These are phyloP conservation scores for Daedaleopsis nitida DNA, from an alignment of 768 basidiomycete genomes.

Conservation along the genomic window DNA sequence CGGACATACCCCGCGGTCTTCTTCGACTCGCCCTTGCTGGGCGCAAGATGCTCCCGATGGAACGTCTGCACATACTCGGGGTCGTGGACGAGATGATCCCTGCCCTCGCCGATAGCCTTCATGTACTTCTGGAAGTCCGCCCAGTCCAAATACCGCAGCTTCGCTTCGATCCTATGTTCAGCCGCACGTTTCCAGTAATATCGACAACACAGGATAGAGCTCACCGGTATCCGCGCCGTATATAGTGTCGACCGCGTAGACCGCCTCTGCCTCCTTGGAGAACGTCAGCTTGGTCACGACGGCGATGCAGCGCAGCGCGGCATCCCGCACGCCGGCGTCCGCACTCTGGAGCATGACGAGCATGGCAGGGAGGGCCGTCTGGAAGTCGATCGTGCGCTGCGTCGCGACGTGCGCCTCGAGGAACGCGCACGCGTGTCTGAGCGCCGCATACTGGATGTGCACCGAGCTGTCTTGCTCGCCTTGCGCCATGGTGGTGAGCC, in stretches of 20 bases:
- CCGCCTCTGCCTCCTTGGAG: slow-evolving; percentile 42
- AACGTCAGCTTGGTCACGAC: slow-evolving; percentile 43
- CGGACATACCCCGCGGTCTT: slow-evolving; percentile 53
- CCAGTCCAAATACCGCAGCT: slow-evolving; percentile 70
- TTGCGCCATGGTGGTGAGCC: slow-evolving; percentile 42
- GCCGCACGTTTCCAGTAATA: slow-evolving; percentile 5
- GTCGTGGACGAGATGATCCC: slow-evolving; percentile 64
- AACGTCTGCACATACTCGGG: slow-evolving; percentile 55
- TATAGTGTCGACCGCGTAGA: slow-evolving; percentile 75
- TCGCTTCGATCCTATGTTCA: slow-evolving; percentile 32
- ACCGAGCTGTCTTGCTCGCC: slow-evolving; percentile 17
- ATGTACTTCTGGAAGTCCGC: slow-evolving; percentile 64
- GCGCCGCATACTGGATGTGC: slow-evolving; percentile 52
- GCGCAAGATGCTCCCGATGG: slow-evolving; percentile 58
- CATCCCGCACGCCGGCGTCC: slow-evolving; percentile 45
- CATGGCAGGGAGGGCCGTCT: slow-evolving; percentile 72
- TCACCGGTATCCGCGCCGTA: slow-evolving; percentile 65
- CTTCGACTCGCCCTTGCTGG: slow-evolving; percentile 53
- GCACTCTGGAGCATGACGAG: slow-evolving; percentile 59
- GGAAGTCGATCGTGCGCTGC: slow-evolving; percentile 69
- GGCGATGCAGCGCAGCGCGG: slow-evolving; percentile 58
- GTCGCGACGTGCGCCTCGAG: slow-evolving; percentile 67
- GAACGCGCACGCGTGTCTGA: slow-evolving; percentile 80
- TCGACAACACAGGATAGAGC: slow-evolving; percentile 26
- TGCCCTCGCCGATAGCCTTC: slow-evolving; percentile 47